A percentile compares a stretch with the other conserved stretches of the same genome.
Conservation (phyloP, 2,329 filamentous ascomycete species). For the Sporothrix protearum region DNA sequence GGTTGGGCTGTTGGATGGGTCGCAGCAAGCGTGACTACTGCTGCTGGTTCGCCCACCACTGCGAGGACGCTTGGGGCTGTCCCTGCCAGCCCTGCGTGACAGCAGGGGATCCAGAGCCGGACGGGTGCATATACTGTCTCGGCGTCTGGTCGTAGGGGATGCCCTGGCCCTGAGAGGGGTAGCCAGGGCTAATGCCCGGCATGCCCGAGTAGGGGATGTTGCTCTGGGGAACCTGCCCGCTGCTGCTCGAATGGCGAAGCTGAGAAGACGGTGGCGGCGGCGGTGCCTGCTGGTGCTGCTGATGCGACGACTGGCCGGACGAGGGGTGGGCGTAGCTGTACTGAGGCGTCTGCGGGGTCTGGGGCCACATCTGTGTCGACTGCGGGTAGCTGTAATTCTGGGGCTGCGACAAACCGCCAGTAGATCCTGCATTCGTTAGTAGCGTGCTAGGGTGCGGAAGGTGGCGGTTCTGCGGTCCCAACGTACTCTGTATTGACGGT, state of each 20-base stretch:
- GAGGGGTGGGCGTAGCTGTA: constrained; percentile 14
- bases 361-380: constrained; percentile 62
- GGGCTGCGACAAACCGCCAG: constrained; percentile 50
- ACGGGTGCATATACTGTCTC: constrained; percentile 65
- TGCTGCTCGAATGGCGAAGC: constrained; percentile 54
- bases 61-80: constrained; percentile 60
- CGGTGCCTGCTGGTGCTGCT: constrained; percentile 43
- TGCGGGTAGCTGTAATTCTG: constrained; percentile 62
- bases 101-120: constrained; percentile 49
- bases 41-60: constrained; percentile 54
- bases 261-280: constrained; percentile 58
- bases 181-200: constrained; percentile 58
- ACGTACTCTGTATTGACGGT: constrained; percentile 48
- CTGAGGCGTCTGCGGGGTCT: constrained; percentile 59
- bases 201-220: constrained; percentile 61
- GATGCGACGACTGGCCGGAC: constrained; percentile 11
- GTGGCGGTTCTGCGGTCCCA: constrained; percentile 64
- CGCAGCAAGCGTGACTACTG: constrained; percentile 35
- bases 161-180: constrained; percentile 52
- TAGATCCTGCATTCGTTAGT: constrained; percentile 57
- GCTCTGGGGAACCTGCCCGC: constrained; percentile 54
- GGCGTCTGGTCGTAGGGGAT: constrained; percentile 62
- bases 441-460: constrained; percentile 46
- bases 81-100: constrained; percentile 50
- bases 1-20: background rate